Conservation (phyloP, 2,329 filamentous ascomycete genomes). For the Alternaria tenuissima region DNA sequence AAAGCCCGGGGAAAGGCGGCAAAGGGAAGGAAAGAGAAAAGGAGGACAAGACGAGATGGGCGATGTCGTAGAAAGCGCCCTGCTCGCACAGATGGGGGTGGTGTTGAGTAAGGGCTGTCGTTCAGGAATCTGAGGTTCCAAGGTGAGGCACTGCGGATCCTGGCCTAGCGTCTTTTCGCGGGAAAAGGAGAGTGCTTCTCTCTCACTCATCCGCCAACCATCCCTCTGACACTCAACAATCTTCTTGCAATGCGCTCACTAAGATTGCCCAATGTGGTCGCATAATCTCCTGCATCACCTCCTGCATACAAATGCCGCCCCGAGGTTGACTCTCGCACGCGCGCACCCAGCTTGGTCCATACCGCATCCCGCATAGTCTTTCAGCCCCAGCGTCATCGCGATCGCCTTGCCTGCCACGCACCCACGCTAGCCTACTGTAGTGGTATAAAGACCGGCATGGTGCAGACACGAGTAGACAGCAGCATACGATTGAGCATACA, state of each 20-base stretch:
- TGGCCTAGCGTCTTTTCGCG: slow-evolving; percentile 17
- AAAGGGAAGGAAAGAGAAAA: slow-evolving; percentile 9
- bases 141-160: slow-evolving; percentile 25
- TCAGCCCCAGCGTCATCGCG: slow-evolving; percentile 41
- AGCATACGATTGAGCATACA: neutral
- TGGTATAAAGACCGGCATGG: neutral
- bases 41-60: slow-evolving; percentile 21
- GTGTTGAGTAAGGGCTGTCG: slow-evolving; percentile 34
- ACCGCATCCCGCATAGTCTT: slow-evolving; percentile 20
- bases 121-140: slow-evolving; percentile 34
- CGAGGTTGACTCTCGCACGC: neutral
- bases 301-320: slow-evolving; percentile 1
- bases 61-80: slow-evolving; percentile 21
- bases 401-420: slow-evolving; percentile 15
- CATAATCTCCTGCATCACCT: slow-evolving; percentile 18
- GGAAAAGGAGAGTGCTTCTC: slow-evolving; percentile 26
- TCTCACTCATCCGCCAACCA: slow-evolving; percentile 26
- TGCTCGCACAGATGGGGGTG: slow-evolving; percentile 32
- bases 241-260: slow-evolving; percentile 15
- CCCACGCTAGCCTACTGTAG: slow-evolving; percentile 13
- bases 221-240: slow-evolving; percentile 18
- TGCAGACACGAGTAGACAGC: neutral
- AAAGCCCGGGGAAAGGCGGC: slow-evolving; percentile 12
- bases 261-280: slow-evolving; percentile 18
- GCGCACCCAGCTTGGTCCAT: slow-evolving; percentile 14